Evolutionary conservation across 2,329 filamentous ascomycete genomes (phyloP), one percentile per base, ranked within the genome.

Genomic region (Sclerotinia nivalis): DNA sequence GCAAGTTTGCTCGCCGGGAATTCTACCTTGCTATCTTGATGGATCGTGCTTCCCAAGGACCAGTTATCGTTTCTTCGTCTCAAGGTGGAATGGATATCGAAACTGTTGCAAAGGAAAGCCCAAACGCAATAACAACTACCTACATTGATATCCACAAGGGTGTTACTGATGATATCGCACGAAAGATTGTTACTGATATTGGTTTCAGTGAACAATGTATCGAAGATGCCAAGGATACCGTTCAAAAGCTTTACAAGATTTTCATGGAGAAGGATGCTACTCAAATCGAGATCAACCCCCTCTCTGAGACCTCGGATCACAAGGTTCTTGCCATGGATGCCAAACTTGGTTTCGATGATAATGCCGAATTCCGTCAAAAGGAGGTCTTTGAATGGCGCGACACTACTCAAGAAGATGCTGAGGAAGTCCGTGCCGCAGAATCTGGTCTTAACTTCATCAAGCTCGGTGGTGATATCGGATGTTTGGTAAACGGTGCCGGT

Each of bases 1-100:
- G 96, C 88, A 99, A 99, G 87, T 99, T 97, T 80, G 96, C 96
- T 77, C 93, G 96, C 76, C 91, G 96, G 80, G 96, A 99, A 84
- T 99, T 99, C 86, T 99, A 99, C 87, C 90, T 99, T 71, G 96
- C 96, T 79, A 91, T 99, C 79, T 90, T 99, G 78, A 98, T 99
- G 96, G 96, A 99, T 86, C 93, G 96, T 79, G 89, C 87, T 76
- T 90, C 91, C 66, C 96, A 98, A 85, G 87, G 88, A 74, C 96
- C 96, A 77, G 93, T 98, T 80, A 97, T 99, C 77, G 94, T 99
- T 72, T 95, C 96, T 76, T 98, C 95, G 72, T 97, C 94, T 71
- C 96, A 99, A 84, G 96, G 96, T 82, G 96, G 96, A 81, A 97
- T 99, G 93, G 96, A 99, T 82, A 99, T 99, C 78, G 96, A 99